Evolutionary conservation across 2,329 filamentous ascomycete genomes (phyloP).

Genomic region (Phoma sp.): DNA sequence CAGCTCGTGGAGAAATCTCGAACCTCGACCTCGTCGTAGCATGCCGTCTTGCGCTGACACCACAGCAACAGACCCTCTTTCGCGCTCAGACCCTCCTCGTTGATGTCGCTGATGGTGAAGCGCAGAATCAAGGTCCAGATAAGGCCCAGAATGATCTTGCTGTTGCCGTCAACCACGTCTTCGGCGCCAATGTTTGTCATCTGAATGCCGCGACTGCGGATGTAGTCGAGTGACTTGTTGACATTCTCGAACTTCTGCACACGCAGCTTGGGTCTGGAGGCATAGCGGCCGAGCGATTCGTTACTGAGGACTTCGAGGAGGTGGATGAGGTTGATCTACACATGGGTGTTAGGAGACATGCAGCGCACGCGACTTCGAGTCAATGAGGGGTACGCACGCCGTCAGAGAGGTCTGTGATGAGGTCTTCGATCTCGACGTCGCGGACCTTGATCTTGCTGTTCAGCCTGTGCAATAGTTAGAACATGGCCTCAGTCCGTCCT

Average conservation of each 20-base stretch:
- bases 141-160: slow-evolving; percentile 94
- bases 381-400: slow-evolving; percentile 68
- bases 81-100: slow-evolving; percentile 94
- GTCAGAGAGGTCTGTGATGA: slow-evolving; percentile 89
- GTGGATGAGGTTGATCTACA: slow-evolving; percentile 89
- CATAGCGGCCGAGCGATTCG: slow-evolving; percentile 95
- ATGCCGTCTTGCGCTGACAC: slow-evolving; percentile 98
- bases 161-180: slow-evolving; percentile 96
- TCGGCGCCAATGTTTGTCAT: slow-evolving; percentile 99
- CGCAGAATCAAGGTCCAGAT: slow-evolving; percentile 98
- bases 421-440: slow-evolving; percentile 79
- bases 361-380: slow-evolving; percentile 8
- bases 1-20: slow-evolving; percentile 94
- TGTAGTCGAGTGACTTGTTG: slow-evolving; percentile 92
- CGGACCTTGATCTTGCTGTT: slow-evolving; percentile 91
- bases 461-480: slow-evolving; percentile 66
- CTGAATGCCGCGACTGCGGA: slow-evolving; percentile 88
- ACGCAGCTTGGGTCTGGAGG: slow-evolving; percentile 91
- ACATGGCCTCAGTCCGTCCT: slow-evolving; percentile 14
- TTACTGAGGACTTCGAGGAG: slow-evolving; percentile 94
- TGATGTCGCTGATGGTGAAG: slow-evolving; percentile 99
- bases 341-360: slow-evolving; percentile 2
- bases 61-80: slow-evolving; percentile 94
- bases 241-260: slow-evolving; percentile 99
- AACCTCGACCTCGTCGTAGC: slow-evolving; percentile 96